These are phyloP conservation scores for Toxoplasma gondii DNA, from an alignment of 169 alveolate genomes.

Conservation along the genomic window DNA sequence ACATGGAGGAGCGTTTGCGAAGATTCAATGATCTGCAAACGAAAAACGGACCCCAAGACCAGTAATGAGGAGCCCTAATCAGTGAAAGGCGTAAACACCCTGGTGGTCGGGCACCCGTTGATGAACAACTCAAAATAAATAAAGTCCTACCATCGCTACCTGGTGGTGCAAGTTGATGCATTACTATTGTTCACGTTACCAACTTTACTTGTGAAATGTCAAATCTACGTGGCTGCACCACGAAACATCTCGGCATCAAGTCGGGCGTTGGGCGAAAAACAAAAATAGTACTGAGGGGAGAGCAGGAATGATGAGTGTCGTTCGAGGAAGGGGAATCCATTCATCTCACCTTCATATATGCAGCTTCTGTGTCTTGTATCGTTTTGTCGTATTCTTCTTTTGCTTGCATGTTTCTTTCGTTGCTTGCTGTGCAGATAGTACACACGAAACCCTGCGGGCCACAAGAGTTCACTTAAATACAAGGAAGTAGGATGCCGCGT, in stretches of 20 bases:
- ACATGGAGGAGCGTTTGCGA: conserved; percentile 92
- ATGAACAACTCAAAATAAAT: too few species aligned
- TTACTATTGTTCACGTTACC: too few species aligned
- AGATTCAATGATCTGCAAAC: conserved; percentile 87
- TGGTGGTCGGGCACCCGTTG: too few species aligned
- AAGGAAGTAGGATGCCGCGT: too few species aligned
- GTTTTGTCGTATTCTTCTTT: conserved; percentile 93
- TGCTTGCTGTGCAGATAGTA: conserved; percentile 72
- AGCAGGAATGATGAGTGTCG: background rate
- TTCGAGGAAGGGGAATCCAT: background rate
- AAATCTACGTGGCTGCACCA: too few species aligned
- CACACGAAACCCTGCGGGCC: background rate
- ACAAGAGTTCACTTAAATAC: too few species aligned
- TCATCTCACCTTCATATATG: conserved; percentile 75
- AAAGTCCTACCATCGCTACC: too few species aligned
- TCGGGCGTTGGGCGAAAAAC: too few species aligned
- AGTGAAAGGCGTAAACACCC: background rate
- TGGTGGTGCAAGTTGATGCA: too few species aligned
- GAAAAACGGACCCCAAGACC: background rate
- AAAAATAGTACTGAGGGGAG: background rate
- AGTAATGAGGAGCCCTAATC: background rate
- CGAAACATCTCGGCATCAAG: too few species aligned
- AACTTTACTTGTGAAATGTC: too few species aligned
- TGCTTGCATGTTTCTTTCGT: conserved; percentile 86
- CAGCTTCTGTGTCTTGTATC: conserved; percentile 92